Evolutionary conservation across 1,139 yeast species (phyloP), one percentile per base, ranked within the genome.

Genomic region (Yamadazyma diddensiae): DNA sequence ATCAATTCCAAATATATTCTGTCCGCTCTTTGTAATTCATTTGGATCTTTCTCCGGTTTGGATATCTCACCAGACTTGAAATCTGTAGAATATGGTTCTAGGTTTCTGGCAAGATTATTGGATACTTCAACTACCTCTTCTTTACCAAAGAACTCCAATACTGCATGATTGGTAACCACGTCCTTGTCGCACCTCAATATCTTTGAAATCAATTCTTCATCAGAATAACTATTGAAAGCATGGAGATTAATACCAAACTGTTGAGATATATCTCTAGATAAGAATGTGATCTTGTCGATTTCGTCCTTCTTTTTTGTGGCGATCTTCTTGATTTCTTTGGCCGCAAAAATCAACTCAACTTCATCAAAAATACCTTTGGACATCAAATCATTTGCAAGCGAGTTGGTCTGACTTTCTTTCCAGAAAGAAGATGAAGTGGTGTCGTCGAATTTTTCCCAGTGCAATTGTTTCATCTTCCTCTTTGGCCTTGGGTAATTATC

Each of bases 221-320:
- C 87, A 2, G 76, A 45, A 9, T 76, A 46, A 3, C 59, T 55
- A 21, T 77, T 72, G 48, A 72, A 82, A 42, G 73, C 63, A 50
- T 83, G 90, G 31, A 83, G 67, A 49, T 83, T 83, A 46, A 83
- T 83, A 29, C 87, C 86, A 57, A 83, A 82, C 46, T 82, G 92
- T 46, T 83, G 94, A 3, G 86, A 79, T 18, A 81, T 58, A 49
- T 83, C 92, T 42, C 87, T 69, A 1, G 87, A 66, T 44, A 83
- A 65, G 49, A 80, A 79, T 0, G 83, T 55, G 2, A 79, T 56
- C 48, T 79, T 80, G 34, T 77, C 70, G 26, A 64, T 53, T 23
- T 68, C 73, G 29, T 65, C 72, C 41, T 65, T 67, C 57, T 64
- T 67, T 46, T 66, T 68, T 4, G 73, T 62, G 5, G 73, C 73